Percentiles rank a stretch among this genome's conserved stretches.
Conservation (phyloP, 2,329 filamentous ascomycete genomes). For the Zymoseptoria tritici region DNA sequence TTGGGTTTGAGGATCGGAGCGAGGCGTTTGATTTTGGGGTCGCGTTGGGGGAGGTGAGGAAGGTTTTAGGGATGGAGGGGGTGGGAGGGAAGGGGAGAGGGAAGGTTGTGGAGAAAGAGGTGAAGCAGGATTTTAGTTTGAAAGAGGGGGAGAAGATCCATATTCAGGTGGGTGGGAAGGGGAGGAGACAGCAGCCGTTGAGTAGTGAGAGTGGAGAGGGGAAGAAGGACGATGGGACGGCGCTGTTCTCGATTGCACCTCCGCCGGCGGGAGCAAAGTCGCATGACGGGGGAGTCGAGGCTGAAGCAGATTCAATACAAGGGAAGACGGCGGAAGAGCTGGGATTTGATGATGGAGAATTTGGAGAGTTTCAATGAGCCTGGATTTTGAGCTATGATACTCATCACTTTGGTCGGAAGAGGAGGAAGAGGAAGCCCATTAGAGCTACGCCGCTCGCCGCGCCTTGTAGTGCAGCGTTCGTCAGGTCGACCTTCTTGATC, state of each 20-base stretch:
- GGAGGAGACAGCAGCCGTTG: constrained; percentile 32
- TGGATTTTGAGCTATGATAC: background rate
- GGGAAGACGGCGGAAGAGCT: constrained; percentile 49
- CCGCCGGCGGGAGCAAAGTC: constrained; percentile 47
- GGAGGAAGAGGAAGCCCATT: constrained; percentile 29
- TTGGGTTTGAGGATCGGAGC: constrained; percentile 79
- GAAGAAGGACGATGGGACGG: constrained; percentile 35
- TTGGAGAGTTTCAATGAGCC: constrained; percentile 67
- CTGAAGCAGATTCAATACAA: constrained; percentile 37
- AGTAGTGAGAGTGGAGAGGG: constrained; percentile 34
- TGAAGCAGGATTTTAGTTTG: constrained; percentile 68
- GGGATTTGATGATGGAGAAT: constrained; percentile 81
- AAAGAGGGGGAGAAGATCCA: constrained; percentile 88
- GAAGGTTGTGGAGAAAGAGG: constrained; percentile 38
- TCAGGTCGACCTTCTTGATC: constrained; percentile 40
- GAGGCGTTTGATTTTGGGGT: constrained; percentile 84
- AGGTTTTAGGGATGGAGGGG: constrained; percentile 57
- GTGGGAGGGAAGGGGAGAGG: constrained; percentile 42
- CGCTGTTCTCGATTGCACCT: constrained; percentile 66
- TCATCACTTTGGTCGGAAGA: constrained; percentile 26
- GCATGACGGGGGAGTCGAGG: background rate
- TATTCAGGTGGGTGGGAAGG: constrained; percentile 62
- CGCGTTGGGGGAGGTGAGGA: constrained; percentile 68
- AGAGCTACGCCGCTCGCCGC: constrained; percentile 36
- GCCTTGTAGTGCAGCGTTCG: constrained; percentile 38